Base-by-base conservation (phyloP, 2,329 filamentous ascomycete species). In the Aschersonia sp. region DNA sequence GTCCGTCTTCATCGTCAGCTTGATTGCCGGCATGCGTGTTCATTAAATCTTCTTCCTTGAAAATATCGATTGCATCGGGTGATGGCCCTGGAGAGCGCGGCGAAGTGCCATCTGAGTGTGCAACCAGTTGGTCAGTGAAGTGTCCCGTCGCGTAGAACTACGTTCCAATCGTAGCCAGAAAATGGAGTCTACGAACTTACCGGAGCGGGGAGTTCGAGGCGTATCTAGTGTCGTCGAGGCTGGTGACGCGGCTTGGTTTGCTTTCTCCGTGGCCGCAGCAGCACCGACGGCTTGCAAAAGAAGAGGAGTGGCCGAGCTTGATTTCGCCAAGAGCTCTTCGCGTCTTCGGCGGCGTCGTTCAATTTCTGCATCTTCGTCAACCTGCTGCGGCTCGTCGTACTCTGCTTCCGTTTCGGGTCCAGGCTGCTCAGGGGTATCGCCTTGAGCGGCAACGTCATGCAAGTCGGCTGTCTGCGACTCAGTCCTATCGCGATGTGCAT, bases 261-360 rank as follows among this genome's bases (percentile, higher is more conserved):
- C 81, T 53, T 75, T 78, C 45, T 75, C n/a, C n/a, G n/a, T n/a
- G n/a, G n/a, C 71, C 50, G 77, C 73, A 44, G 75, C 70, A 50
- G 77, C 73, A 53, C 82, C 78, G 40, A 91, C 70, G 50, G 84
- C 83, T 65, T 89, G 82, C 52, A 91, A 78, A 51, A 85, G 75
- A 58, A 91, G 72, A 46, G 85, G 84, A 45, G 82, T 82, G 46
- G 81, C 77, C 57, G 83, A 81, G 54, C 80, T 81, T 58, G 88
- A 84, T 69, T 89, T 94, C 61, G 86, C 84, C 60, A 88, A 78
- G 53, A 94, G 84, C 53, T 87, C 86, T 67, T 92, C 86, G 54
- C 89, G 82, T 50, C 85, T 80, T 60, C 84, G 88, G 31, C 89
- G 84, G 48, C 89, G 84, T 58, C 88, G 82, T 63, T 94, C 85